A percentile compares a stretch with the other conserved stretches of the same genome.
These are phyloP conservation scores for Psilocybe sp. DNA, from an alignment of 768 basidiomycete genomes.

Conservation along the genomic window DNA sequence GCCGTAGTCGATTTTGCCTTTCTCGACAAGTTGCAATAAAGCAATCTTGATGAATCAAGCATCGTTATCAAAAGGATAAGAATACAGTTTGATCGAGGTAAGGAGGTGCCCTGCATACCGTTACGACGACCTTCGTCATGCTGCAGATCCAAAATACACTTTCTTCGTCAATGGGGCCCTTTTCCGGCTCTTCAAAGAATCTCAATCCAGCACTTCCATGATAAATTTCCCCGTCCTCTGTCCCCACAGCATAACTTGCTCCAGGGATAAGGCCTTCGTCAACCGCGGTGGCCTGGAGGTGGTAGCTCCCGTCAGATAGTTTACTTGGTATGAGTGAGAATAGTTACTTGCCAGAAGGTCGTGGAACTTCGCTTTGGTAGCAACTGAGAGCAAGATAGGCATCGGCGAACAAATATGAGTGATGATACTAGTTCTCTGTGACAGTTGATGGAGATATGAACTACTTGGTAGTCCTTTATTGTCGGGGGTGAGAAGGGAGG, in stretches of 20 bases:
- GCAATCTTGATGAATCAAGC: slow-evolving; percentile 19
- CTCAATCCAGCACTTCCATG: slow-evolving; percentile 20
- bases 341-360: too few species aligned
- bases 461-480: too few species aligned
- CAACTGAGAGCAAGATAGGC: too few species aligned
- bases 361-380: too few species aligned
- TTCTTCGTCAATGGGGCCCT: slow-evolving; percentile 20
- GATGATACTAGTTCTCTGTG: too few species aligned
- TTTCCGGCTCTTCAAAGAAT: slow-evolving; percentile 20
- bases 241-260: slow-evolving; percentile 21
- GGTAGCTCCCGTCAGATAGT: too few species aligned
- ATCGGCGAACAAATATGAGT: too few species aligned
- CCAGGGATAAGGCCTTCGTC: slow-evolving; percentile 17
- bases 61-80: too few species aligned
- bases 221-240: slow-evolving; percentile 21
- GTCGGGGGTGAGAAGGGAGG: too few species aligned
- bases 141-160: slow-evolving; percentile 33
- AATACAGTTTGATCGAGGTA: not conserved
- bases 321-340: too few species aligned
- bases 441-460: too few species aligned
- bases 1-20: slow-evolving; percentile 26
- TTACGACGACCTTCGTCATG: slow-evolving; percentile 26
- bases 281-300: too few species aligned
- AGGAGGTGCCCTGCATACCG: slow-evolving; percentile 13
- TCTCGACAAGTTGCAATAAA: slow-evolving; percentile 30